Base-by-base conservation (phyloP, 306 rosid genomes). In the Quercus berberidifolia region DNA sequence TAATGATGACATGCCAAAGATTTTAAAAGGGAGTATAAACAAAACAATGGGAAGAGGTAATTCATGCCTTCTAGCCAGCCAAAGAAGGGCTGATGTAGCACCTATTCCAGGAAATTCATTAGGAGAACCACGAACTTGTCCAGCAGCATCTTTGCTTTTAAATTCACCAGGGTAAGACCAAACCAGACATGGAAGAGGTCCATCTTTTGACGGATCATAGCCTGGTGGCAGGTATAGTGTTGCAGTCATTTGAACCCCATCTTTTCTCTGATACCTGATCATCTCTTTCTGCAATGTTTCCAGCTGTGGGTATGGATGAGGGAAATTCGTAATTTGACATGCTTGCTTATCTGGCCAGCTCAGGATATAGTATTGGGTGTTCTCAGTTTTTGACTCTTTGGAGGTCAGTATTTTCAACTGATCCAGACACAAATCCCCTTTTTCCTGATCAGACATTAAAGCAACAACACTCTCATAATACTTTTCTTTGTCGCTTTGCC, bases 161-260 rank as follows among this genome's bases (percentile, higher is more conserved):
- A 95, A 95, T 75, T 95, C 99, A 65, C 99, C 99, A 15, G 99
- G 99, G 73, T 95, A 95, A 76, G 99, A 95, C 99, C 99, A 95
- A 76, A 95, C 79, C 88, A 95, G 81, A 84, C 99, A 95, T 21
- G 99, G 99, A 86, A 95, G 90, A 82, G 98, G 92, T 54, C 99
- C 99, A 76, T 95, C 98, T 73, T 82, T 87, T 78, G 96, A 82
- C 55, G 99, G 91, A 85, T 90, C 88, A 81, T 93, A 95, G 59
- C 88, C 88, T n/a, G 99, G 98, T 69, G 99, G 99, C 83, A 93
- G 90, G 84, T 95, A 93, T 69, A 95, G 78, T 25, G 99, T 95
- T 75, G 99, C 99, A 67, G 99, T 95, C 21, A 95, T 90, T 82
- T 95, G 98, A 80, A 95, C 98, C 65, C 99, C 99, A 56, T 95